Percentiles rank a stretch among this genome's conserved stretches.
Conservation (phyloP, 2,329 filamentous ascomycete species). For the Aspergillus latus region DNA sequence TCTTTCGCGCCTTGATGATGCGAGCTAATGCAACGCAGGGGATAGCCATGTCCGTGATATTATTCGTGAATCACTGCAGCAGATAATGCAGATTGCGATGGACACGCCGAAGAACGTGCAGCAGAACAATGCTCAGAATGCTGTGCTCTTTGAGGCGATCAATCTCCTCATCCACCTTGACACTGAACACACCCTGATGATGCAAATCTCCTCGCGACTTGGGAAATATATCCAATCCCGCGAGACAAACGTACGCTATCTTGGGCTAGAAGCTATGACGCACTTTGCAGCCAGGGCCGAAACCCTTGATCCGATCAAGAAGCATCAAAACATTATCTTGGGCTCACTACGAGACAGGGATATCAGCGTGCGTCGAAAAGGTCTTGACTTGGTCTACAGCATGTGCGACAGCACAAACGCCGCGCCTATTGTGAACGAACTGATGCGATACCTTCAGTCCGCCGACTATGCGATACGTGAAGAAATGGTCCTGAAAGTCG, state of each 20-base stretch:
- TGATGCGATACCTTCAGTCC: conserved; percentile 90
- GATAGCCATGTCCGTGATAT: conserved; percentile 89
- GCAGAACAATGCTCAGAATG: conserved; percentile 98
- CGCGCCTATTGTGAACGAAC: conserved; percentile 86
- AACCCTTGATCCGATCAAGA: conserved; percentile 94
- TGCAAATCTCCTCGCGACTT: conserved; percentile 86
- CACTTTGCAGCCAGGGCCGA: conserved; percentile 92
- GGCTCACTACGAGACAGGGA: conserved; percentile 92
- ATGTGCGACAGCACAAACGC: conserved; percentile 99
- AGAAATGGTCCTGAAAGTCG: conserved; percentile 99
- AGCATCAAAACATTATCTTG: conserved; percentile 94
- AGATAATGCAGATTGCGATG: conserved; percentile 85
- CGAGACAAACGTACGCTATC: conserved; percentile 95
- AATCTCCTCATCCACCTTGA: conserved; percentile 98
- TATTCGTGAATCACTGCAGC: conserved; percentile 86
- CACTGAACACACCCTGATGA: conserved; percentile 90
- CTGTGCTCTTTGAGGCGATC: conserved; percentile 96
- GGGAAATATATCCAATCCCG: conserved; percentile 95
- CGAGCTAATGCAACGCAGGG: conserved; percentile 53
- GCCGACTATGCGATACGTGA: conserved; percentile 97
- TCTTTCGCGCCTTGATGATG: conserved; percentile 10
- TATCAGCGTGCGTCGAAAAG: conserved; percentile 94
- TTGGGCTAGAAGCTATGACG: conserved; percentile 96
- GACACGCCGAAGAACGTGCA: conserved; percentile 98
- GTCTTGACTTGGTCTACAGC: conserved; percentile 94